phyloP scores from a whole-genome alignment of 2,329 filamentous ascomycete species.

The Penicillium vulpinum region DNA sequence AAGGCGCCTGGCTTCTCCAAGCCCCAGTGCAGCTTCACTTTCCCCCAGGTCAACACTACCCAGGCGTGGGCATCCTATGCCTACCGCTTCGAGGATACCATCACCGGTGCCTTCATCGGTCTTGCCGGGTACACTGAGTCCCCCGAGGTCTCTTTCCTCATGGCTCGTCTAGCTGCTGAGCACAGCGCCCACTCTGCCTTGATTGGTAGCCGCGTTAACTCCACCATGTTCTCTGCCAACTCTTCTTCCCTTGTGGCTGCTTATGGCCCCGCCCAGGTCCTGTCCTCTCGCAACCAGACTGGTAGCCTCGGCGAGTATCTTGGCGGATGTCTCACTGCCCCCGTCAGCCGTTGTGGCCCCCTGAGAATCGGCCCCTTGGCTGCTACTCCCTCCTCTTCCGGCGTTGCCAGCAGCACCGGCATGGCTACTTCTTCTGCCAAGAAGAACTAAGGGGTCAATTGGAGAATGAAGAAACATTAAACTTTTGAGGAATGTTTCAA shows the following conservation, averaged over 20 bases:
- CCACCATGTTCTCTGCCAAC: slow-evolving; percentile 23
- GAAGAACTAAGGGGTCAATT: not conserved
- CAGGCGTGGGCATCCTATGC: slow-evolving; percentile 22
- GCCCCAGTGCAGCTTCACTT: slow-evolving; percentile 26
- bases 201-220: slow-evolving; percentile 20
- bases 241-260: slow-evolving; percentile 24
- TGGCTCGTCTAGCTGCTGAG: slow-evolving; percentile 31
- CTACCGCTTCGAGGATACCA: slow-evolving; percentile 22
- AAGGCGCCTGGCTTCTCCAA: slow-evolving; percentile 17
- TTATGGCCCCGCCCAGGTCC: slow-evolving; percentile 25
- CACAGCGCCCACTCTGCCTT: slow-evolving; percentile 26
- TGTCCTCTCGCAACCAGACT: slow-evolving; percentile 19
- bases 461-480: not conserved
- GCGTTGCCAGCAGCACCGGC: slow-evolving; percentile 1
- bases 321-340: slow-evolving; percentile 24
- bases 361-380: slow-evolving; percentile 26
- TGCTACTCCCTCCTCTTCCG: slow-evolving; percentile 19
- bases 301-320: slow-evolving; percentile 29
- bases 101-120: slow-evolving; percentile 29
- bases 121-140: slow-evolving; percentile 30
- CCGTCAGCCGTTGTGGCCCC: slow-evolving; percentile 22
- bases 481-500: not conserved
- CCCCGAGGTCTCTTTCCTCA: slow-evolving; percentile 32
- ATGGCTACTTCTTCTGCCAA: not conserved
- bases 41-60: slow-evolving; percentile 17